Base-by-base conservation (phyloP, 495 filamentous ascomycete species). In the Hypoxylon intermedium region DNA sequence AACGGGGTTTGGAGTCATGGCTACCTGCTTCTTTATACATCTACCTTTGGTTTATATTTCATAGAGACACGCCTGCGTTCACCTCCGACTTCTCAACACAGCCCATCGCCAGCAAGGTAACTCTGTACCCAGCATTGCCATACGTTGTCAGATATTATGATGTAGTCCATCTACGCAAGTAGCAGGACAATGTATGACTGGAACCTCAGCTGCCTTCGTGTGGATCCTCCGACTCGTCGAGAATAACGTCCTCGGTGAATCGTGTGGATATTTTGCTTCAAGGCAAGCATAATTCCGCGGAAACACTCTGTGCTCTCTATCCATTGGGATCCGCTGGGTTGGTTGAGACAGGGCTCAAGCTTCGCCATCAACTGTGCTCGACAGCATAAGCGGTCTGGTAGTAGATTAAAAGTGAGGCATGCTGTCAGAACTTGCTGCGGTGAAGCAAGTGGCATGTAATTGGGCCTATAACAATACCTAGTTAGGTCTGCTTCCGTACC, bases 181-280 rank as follows among this genome's bases (percentile, higher is more conserved):
- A 28, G 9, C 0, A 54, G 49, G 53, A 64, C 54, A 54, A 20
- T 38, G 28, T 37, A 48, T 40, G 24, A 33, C 21, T 57, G n/a
- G n/a, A n/a, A n/a, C n/a, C n/a, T n/a, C n/a, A n/a, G n/a, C n/a
- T n/a, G n/a, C n/a, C n/a, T n/a, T n/a, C n/a, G n/a, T 11, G 43
- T 53, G 44, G 42, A 44, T 9, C 26, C 11, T 5, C 11, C 20
- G 12, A 40, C 21, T 16, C 9, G 18, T 30, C 6, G 6, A 21
- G 6, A 9, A 3, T 12, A 12, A 9, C 5, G 11, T 44, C 2
- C 23, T 56, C 50, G 61, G 54, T 54, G 33, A 51, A 31, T 31
- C 1, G 6, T 36, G 21, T 7, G 18, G 2, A 26, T 4, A 5
- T 33, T 20, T 18, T 19, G 33, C 2, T 18, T 23, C 3, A 15